Base-by-base conservation (phyloP, 306 rosid genomes). In the Rubus parviflorus region DNA sequence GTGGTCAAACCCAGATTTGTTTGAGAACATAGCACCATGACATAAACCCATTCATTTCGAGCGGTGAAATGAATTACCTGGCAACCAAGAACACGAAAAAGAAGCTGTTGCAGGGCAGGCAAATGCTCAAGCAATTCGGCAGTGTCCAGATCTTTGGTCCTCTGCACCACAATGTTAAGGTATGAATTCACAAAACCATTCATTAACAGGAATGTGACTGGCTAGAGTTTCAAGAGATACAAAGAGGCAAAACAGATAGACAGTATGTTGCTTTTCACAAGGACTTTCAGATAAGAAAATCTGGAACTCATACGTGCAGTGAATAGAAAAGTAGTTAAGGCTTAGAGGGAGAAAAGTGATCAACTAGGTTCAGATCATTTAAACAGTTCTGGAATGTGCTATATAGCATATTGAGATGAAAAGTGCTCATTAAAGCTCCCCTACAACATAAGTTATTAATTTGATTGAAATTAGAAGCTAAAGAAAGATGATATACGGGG, bases 61-160 rank as follows among this genome's bases (percentile, higher is more conserved):
- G 35, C 20, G 49, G 5, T 82, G 14, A 57, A 42, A 72, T 61
- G 72, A 70, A 69, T 81, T 86, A 91, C 99, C 97, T 89, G 97
- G 83, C 99, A 96, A 82, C 87, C 86, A 83, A 88, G 89, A 76
- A 91, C 97, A 58, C 99, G 94, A 76, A 80, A 87, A 56, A 93
- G 98, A 79, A 96, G 97, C 87, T 92, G 90, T 73, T 96, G 99
- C 75, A 96, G 85, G 37, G 96, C 91, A 76, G 99, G 96, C 88
- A 96, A 86, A 82, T 93, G 99, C 86, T 89, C 96, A 74, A 96
- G 93, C 89, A 96, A 77, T 77, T 92, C 98, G 6, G 77, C 83
- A 79, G 99, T 93, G 60, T 90, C 98, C 87, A 93, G 81, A 82
- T 96, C 99, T 81, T 93, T 96, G 83, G 98, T 96, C 78, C 98